A percentile compares a stretch with the other conserved stretches of the same genome.
phyloP scores from a whole-genome alignment of 129 eudicot species.

The Flaveria robusta region DNA sequence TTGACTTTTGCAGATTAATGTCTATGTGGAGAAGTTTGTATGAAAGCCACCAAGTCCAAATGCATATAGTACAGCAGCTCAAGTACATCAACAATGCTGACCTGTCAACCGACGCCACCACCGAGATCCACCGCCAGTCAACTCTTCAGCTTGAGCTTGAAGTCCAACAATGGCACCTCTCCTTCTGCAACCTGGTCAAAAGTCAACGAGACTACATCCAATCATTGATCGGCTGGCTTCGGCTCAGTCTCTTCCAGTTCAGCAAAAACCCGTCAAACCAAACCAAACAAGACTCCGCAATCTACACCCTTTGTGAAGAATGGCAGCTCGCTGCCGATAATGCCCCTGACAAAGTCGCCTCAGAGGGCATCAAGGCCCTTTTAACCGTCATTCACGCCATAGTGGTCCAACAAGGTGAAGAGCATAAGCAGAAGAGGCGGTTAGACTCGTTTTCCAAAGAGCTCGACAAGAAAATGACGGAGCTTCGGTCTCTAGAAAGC shows the following conservation, averaged over 20 bases:
- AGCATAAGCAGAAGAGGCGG: conserved; percentile 74
- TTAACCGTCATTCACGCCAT: conserved; percentile 68
- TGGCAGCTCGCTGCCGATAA: conserved; percentile 86
- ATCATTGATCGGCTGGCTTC: conserved; percentile 95
- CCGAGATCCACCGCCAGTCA: conserved; percentile 82
- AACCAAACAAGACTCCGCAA: conserved; percentile 64
- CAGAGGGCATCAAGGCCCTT: conserved; percentile 84
- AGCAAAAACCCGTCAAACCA: conserved; percentile 49
- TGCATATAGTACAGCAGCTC: conserved; percentile 88
- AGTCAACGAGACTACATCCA: conserved; percentile 88
- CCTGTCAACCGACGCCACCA: conserved; percentile 63
- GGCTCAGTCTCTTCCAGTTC: conserved; percentile 89
- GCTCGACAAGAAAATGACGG: conserved; percentile 66
- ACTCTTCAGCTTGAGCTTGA: conserved; percentile 91
- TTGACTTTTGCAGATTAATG: conserved; percentile 56
- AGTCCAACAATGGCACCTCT: conserved; percentile 83
- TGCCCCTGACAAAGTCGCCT: conserved; percentile 92
- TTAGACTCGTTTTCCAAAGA: conserved; percentile 63
- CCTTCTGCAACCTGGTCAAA: conserved; percentile 78
- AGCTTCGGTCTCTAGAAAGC: conserved; percentile 65
- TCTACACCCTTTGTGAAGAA: conserved; percentile 86
- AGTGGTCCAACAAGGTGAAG: conserved; percentile 82
- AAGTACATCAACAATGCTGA: conserved; percentile 52
- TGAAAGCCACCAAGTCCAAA: conserved; percentile 94
- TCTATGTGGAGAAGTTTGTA: conserved; percentile 95